Evolutionary conservation across 2,329 filamentous ascomycete species (phyloP), one percentile per base, ranked within the genome.

Genomic region (Phaeosphaeria sp.): DNA sequence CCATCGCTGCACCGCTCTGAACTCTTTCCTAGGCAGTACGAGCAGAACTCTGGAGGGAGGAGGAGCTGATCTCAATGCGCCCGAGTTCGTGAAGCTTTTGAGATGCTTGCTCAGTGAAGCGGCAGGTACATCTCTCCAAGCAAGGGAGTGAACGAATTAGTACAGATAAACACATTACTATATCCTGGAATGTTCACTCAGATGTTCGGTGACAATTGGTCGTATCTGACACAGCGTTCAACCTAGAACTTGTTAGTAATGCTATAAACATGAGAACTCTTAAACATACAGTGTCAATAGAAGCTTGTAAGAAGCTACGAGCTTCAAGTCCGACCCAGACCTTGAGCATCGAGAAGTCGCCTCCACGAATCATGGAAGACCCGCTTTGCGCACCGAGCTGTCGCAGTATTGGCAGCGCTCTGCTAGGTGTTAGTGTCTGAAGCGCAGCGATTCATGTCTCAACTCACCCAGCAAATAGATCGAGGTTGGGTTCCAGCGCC

Each of bases 271-370:
- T 20, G 18, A 3, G 11, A 17, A 21, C 2, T 25, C 27, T 21
- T 30, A 21, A 44, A 17, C 88, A 83, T 76, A 93, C 91, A 77
- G 93, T 93, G 74, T 96, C 92, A 53, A 96, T 87, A 63, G 92
- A 96, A 45, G 92, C 92, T 78, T 96, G 92, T 79, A 97, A 84
- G 78, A 96, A 95, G 66, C 90, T 89, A 61, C 94, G 86, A 49
- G 93, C 91, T 80, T 98, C 94, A 11, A 98, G 82, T 1, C 94
- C 93, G 57, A 91, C 87, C 94, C 94, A 98, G 5, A 97, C 89
- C 69, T 92, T 88, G 66, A 97, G 81, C 90, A 98, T 95, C 1
- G 80, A 82, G 49, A 83, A 77, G 56, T 84, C 82, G 25, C 81
- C 81, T 25, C 79, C 78, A 40, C 78, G 72, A 18, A 83, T 75